Conservation (phyloP, 257 asterid genomes). For the Nicotiana attenuata region DNA sequence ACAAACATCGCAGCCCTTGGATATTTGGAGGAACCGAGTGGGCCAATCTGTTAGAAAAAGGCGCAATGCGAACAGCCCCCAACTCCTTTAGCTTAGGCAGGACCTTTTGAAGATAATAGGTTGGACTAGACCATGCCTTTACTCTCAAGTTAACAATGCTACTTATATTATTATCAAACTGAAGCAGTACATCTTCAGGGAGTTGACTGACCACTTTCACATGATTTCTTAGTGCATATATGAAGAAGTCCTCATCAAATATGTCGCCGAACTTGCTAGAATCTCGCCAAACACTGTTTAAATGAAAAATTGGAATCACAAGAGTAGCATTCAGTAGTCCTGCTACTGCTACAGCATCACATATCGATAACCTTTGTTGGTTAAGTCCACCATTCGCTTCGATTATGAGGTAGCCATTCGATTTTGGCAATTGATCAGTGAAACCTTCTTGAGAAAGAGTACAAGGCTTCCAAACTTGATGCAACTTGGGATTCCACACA, state of each 20-base stretch:
- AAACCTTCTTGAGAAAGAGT: constrained; percentile 60
- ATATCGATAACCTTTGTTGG: constrained; percentile 96
- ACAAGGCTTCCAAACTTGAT: constrained; percentile 92
- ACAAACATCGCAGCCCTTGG: constrained; percentile 89
- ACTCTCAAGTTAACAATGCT: constrained; percentile 88
- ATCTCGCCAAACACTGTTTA: constrained; percentile 96
- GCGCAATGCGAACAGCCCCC: constrained; percentile 98
- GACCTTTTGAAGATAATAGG: constrained; percentile 77
- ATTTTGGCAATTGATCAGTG: constrained; percentile 51
- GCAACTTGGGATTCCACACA: constrained; percentile 79
- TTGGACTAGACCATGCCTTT: constrained; percentile 92
- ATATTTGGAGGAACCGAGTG: constrained; percentile 78
- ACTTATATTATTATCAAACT: constrained; percentile 74
- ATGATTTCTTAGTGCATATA: constrained; percentile 86
- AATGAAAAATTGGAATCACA: constrained; percentile 93
- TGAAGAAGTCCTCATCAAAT: constrained; percentile 97
- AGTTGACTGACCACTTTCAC: constrained; percentile 72
- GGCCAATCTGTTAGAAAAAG: constrained; percentile 97
- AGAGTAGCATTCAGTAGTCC: constrained; percentile 98
- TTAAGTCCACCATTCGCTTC: constrained; percentile 99
- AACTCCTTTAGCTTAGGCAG: constrained; percentile 74
- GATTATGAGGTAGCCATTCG: constrained; percentile 85
- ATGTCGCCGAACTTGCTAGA: constrained; percentile 94
- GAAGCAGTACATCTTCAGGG: constrained; percentile 74
- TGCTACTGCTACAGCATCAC: constrained; percentile 99